These are phyloP conservation scores for Saccharomycopsis sp. DNA, from an alignment of 805 yeast genomes.

Conservation along the genomic window DNA sequence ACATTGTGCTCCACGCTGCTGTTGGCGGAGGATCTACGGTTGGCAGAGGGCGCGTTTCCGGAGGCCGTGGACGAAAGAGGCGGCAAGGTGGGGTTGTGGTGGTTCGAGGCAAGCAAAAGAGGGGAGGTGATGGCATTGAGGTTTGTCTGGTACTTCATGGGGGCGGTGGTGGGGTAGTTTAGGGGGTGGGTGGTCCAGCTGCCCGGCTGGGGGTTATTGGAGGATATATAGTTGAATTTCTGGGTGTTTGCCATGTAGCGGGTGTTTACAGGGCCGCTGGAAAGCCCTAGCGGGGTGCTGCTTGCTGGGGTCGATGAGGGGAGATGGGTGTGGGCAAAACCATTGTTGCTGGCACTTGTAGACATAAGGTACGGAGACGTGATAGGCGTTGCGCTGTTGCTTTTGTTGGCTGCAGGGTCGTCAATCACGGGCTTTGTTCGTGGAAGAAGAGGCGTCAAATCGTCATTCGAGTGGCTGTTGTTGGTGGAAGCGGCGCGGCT, in stretches of 20 bases:
- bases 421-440: slow-evolving; percentile 5
- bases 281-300: too few species aligned
- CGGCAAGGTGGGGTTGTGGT: slow-evolving; percentile 16
- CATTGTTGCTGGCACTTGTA: neutral
- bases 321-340: too few species aligned
- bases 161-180: slow-evolving; percentile 49
- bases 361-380: neutral
- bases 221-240: neutral
- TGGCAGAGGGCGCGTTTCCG: slow-evolving; percentile 19
- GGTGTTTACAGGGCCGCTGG: neutral
- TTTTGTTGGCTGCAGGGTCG: neutral
- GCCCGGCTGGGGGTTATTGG: neutral
- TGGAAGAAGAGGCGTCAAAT: slow-evolving; percentile 11
- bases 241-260: neutral
- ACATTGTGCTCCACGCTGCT: slow-evolving; percentile 26
- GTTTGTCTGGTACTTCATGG: slow-evolving; percentile 64
- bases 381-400: slow-evolving; percentile 9
- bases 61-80: slow-evolving; percentile 31
- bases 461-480: slow-evolving; percentile 5
- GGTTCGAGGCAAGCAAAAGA: slow-evolving; percentile 44
- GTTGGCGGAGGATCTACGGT: slow-evolving; percentile 24
- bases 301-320: too few species aligned
- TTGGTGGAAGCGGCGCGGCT: neutral
- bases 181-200: slow-evolving; percentile 9
- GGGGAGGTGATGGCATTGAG: slow-evolving; percentile 61